Percentiles rank a stretch among this genome's conserved stretches.
Conservation (phyloP, 2,329 filamentous ascomycete genomes). For the Aureobasidium lini region DNA sequence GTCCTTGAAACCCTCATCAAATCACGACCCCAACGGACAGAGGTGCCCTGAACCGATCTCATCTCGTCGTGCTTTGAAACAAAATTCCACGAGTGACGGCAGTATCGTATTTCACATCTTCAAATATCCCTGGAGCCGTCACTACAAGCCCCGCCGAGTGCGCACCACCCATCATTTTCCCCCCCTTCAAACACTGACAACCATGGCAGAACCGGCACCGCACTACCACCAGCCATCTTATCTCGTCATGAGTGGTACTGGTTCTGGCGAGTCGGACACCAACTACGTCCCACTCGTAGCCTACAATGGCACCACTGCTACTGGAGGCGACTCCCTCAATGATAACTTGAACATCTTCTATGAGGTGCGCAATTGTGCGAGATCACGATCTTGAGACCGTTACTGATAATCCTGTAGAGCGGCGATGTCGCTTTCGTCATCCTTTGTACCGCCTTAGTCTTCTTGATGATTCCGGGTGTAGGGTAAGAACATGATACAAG, state of each 20-base stretch:
- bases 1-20: background rate
- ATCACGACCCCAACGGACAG: too few relatives aligned
- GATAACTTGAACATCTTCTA: conserved; percentile 81
- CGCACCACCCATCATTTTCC: background rate
- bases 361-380: conserved; percentile 46
- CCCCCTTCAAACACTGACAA: background rate
- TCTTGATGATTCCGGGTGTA: conserved; percentile 90
- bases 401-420: conserved; percentile 40
- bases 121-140: background rate
- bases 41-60: background rate
- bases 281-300: conserved; percentile 34
- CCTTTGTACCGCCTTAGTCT: conserved; percentile 66
- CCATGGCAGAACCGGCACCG: background rate
- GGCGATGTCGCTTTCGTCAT: conserved; percentile 81
- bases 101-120: background rate
- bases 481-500: conserved; percentile 40
- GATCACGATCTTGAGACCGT: conserved; percentile 14
- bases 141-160: background rate
- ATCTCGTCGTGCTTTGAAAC: background rate
- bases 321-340: conserved; percentile 58
- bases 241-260: conserved; percentile 6
- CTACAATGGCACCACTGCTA: conserved; percentile 58
- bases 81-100: background rate
- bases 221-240: conserved; percentile 1
- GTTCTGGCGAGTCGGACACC: background rate